A percentile compares a stretch with the other conserved stretches of the same genome.
These are phyloP conservation scores for Nicotiana paniculata DNA, from an alignment of 257 asterid species.

Conservation along the genomic window DNA sequence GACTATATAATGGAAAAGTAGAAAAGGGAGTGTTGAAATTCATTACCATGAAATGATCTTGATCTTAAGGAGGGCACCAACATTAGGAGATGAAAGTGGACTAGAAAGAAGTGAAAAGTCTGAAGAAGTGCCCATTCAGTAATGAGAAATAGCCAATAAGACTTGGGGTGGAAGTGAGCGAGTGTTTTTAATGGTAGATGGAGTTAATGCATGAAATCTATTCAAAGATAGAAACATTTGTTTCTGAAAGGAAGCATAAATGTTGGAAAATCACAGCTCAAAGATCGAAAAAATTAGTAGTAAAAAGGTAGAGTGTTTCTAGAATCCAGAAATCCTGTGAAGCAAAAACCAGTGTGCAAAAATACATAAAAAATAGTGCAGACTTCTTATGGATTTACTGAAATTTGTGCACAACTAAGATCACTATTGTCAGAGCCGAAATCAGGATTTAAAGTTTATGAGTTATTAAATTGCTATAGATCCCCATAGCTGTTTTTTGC, in stretches of 20 bases:
- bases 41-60: conserved; percentile 61
- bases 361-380: not conserved
- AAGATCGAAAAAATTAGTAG: conserved; percentile 5
- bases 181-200: not conserved
- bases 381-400: not conserved
- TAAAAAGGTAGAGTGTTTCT: conserved; percentile 11
- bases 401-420: not conserved
- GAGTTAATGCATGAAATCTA: not conserved
- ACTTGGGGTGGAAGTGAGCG: not conserved
- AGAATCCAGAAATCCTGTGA: conserved; percentile 22
- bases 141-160: not conserved
- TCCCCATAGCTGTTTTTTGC: too few species aligned
- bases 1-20: not conserved
- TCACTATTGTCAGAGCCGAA: too few species aligned
- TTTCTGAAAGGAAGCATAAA: conserved; percentile 23
- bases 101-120: conserved; percentile 31
- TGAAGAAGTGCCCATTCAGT: conserved; percentile 17
- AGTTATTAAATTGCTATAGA: too few species aligned
- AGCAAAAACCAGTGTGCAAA: not conserved
- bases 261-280: conserved; percentile 37
- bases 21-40: not conserved
- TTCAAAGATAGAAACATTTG: not conserved
- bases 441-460: too few species aligned
- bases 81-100: conserved; percentile 55
- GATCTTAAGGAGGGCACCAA: conserved; percentile 61